phyloP scores from a whole-genome alignment of 352 stramenopile genomes.

The Pythium angustatum region DNA sequence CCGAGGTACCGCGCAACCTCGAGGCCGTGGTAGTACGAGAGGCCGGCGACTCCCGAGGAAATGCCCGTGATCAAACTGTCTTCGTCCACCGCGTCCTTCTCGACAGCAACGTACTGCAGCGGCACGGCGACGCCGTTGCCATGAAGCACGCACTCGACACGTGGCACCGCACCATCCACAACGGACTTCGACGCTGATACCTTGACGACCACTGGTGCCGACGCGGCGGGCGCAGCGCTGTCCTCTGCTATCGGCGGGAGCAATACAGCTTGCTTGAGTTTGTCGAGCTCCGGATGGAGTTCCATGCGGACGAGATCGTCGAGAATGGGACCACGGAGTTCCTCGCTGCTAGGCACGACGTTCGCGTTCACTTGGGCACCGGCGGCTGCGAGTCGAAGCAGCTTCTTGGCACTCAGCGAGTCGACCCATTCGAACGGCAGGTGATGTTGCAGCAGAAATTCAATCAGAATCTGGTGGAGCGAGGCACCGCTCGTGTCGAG shows the following conservation, averaged over 20 bases:
- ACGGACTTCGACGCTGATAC: conserved; percentile 23
- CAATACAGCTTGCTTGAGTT: conserved; percentile 40
- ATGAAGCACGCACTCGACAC: conserved; percentile 40
- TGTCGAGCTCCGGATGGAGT: conserved; percentile 36
- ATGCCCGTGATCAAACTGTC: conserved; percentile 21
- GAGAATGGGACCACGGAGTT: conserved; percentile 47
- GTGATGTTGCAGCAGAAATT: conserved; percentile 59
- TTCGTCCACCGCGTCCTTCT: conserved; percentile 27
- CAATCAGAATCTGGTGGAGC: conserved; percentile 45
- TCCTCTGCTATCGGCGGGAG: neutral
- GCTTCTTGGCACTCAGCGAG: conserved; percentile 46
- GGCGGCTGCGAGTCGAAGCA: conserved; percentile 40
- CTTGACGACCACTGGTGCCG: conserved; percentile 44
- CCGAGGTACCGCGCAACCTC: conserved; percentile 56
- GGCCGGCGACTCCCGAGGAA: neutral
- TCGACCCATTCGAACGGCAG: conserved; percentile 73
- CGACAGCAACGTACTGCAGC: conserved; percentile 32
- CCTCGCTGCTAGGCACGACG: conserved; percentile 34
- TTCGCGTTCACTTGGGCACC: conserved; percentile 18
- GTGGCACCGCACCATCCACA: conserved; percentile 16
- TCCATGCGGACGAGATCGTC: conserved; percentile 39
- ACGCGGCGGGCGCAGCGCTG: neutral
- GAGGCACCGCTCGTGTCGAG: conserved; percentile 21
- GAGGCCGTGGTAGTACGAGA: conserved; percentile 48
- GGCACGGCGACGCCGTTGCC: conserved; percentile 41